Base-by-base conservation (phyloP, 345 rosid species). In the Angophora floribunda region DNA sequence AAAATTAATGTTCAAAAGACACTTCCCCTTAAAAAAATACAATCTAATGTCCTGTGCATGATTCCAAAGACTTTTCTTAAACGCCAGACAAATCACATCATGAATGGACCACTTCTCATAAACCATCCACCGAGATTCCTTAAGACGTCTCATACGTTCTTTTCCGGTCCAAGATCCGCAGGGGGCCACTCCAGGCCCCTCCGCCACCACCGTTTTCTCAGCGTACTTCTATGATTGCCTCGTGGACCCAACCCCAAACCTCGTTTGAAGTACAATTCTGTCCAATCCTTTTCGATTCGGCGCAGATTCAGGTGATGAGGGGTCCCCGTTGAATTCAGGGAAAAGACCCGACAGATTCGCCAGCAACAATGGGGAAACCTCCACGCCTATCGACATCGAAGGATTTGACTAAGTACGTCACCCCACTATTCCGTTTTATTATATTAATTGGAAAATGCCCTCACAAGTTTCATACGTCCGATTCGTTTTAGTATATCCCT, bases 1-100 rank as follows among this genome's bases (percentile, higher is more conserved):
- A 49, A 49, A 49, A 49, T 9, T 49, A 49, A 49, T 49, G 7
- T 26, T 24, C 13, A n/a, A 59, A 10, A 10, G 9, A 59, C 3
- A 1, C 7, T 59, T 26, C 0, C 30, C 26, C 65, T 10, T 0
- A 26, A 26, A 2, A 1, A 24, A 59, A 24, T n/a, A 4, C 30
- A 4, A 5, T 6, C 11, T 10, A 59, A 22, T 7, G 22, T 22
- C 5, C 4, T 55, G 8, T 0, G 22, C 5, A 22, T 21, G 4
- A 7, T 55, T 0, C 12, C 28, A 0, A 22, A 8, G 12, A 8
- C 61, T 3, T 55, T 55, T 55, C 28, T 26, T 55, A 8, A 55
- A 55, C 4, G 12, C 1, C 61, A 0, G 19, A 22, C 28, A 36
- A 36, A 36, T 36, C 41, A 36, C 41, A 36, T 36, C 41, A 36